Evolutionary conservation across 2,329 filamentous ascomycete genomes (phyloP).

Genomic region (Hortaea sp.): DNA sequence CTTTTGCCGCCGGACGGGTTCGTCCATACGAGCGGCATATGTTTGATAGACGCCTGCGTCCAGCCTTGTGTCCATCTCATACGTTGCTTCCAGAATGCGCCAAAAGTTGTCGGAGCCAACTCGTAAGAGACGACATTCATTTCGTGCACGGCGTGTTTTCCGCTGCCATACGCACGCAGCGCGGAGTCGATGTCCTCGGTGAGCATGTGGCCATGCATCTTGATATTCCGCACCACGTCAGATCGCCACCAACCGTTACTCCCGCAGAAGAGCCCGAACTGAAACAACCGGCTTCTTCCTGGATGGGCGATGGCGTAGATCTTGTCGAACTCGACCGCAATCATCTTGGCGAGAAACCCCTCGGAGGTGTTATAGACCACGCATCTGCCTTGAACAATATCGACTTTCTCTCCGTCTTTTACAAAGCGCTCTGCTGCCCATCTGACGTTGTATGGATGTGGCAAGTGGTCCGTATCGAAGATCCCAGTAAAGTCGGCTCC

Average conservation of each 20-base stretch:
- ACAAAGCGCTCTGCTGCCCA: slow-evolving; percentile 41
- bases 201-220: slow-evolving; percentile 42
- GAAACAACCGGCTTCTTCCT: slow-evolving; percentile 37
- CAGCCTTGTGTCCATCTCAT: slow-evolving; percentile 43
- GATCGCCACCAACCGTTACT: slow-evolving; percentile 42
- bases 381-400: slow-evolving; percentile 42
- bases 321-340: slow-evolving; percentile 41
- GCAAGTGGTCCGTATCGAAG: slow-evolving; percentile 42
- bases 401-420: slow-evolving; percentile 26
- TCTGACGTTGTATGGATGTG: slow-evolving; percentile 38
- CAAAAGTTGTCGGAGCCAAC: slow-evolving; percentile 36
- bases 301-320: slow-evolving; percentile 44
- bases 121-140: slow-evolving; percentile 41
- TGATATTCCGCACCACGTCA: slow-evolving; percentile 33
- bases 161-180: slow-evolving; percentile 34
- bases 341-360: slow-evolving; percentile 36
- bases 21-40: slow-evolving; percentile 34
- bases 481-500: slow-evolving; percentile 38
- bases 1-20: slow-evolving; percentile 30
- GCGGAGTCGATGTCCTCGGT: slow-evolving; percentile 44
- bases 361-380: slow-evolving; percentile 39
- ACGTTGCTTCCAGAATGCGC: slow-evolving; percentile 40
- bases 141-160: slow-evolving; percentile 37
- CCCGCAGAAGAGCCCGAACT: slow-evolving; percentile 40
- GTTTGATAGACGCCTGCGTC: slow-evolving; percentile 38